Base-by-base conservation (phyloP, 2,329 filamentous ascomycete species). In the Nakataea oryzae region DNA sequence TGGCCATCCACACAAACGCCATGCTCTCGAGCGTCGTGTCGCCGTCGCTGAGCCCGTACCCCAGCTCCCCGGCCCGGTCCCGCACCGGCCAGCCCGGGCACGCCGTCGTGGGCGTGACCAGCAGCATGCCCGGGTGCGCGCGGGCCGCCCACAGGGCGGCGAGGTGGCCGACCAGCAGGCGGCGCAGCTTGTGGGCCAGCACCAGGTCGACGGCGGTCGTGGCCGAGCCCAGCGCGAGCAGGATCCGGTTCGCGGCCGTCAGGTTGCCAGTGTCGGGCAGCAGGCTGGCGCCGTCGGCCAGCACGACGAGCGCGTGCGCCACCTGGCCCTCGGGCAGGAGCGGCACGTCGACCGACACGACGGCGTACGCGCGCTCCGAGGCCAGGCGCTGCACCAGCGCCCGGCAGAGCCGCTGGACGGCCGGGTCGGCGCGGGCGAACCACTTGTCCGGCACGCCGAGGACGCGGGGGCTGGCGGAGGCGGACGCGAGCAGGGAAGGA, bases 231-330 rank as follows among this genome's bases (percentile, higher is more conserved):
- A 91, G 78, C 0, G 82, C 80, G 54, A 92, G 76, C 5, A 92
- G 78, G 47, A 92, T 78, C 63, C 85, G 84, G 73, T 87, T 90
- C 0, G 85, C 78, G 0, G 84, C 74, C 0, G 85, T 84, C 54
- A 88, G 76, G 28, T 79, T 76, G 6, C 72, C 68, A 0, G 79
- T 74, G 17, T 85, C 71, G 3, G 77, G 63, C 73, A 83, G 67
- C 21, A 81, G 66, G 0, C 78, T 76, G 1, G 78, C 74, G 0
- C 73, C 79, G 55, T 93, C 89, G 9, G 82, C 80, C 61, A 93
- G 81, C 64, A 92, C 89, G 0, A 89, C 90, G 64, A 93, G 73
- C 27, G 87, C 86, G 71, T 93, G 89, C 0, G 89, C 88, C 26
- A 84, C 79, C 71, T 91, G 88, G 27, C 86, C 88, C 67, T 90